Evolutionary conservation across 441 rosid species (phyloP).

Genomic region (Adansonia grandidieri): DNA sequence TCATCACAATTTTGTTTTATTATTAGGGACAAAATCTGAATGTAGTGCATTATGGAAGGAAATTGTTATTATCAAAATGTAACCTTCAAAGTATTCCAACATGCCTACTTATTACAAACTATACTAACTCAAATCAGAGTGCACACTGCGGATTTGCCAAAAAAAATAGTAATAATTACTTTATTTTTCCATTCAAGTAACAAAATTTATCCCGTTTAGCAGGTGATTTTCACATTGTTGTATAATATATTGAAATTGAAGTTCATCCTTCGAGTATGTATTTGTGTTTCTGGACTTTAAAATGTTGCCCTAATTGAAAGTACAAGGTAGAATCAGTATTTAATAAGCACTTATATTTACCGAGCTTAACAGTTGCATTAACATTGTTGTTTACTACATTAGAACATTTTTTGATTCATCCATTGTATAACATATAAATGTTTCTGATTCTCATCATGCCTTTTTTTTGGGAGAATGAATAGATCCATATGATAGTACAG

Average conservation of each 20-base stretch:
- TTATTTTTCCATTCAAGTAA: neutral
- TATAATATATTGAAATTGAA: constrained; percentile 5
- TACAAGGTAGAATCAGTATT: neutral
- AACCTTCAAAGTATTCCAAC: neutral
- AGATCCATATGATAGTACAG: neutral
- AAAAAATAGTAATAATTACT: neutral
- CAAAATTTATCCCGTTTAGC: constrained; percentile 1
- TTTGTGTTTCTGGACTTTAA: constrained; percentile 1
- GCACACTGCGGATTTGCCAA: neutral
- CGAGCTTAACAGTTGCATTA: neutral
- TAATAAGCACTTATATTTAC: neutral
- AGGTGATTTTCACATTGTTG: neutral
- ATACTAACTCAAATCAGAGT: neutral
- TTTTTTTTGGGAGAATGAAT: neutral
- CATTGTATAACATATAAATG: neutral
- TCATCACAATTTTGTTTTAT: constrained; percentile 4
- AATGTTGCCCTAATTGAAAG: neutral
- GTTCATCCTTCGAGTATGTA: neutral
- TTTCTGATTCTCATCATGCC: constrained; percentile 3
- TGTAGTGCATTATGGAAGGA: constrained; percentile 4
- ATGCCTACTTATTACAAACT: neutral
- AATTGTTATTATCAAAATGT: neutral
- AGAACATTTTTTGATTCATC: neutral
- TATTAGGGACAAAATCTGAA: neutral
- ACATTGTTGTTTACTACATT: neutral